Percentiles rank a stretch among this genome's conserved stretches.
Evolutionary conservation across 768 basidiomycete genomes (phyloP).

Genomic region (Leccinum uliginosum): DNA sequence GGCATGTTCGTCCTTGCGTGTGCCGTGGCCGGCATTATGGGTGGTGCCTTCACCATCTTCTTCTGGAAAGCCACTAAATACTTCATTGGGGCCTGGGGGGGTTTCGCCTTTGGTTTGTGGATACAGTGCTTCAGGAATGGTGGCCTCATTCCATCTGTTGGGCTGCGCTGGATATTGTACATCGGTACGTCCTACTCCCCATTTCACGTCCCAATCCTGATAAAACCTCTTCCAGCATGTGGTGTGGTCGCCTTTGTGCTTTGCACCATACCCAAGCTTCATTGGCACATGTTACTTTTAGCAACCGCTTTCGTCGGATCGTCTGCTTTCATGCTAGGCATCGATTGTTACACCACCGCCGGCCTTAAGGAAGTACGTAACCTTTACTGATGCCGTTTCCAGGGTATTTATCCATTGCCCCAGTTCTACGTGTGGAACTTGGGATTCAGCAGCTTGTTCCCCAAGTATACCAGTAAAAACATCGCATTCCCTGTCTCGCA

Average conservation of each 20-base stretch:
- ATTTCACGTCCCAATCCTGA: slow-evolving; percentile 12
- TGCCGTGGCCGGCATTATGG: slow-evolving; percentile 74
- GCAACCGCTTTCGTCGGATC: slow-evolving; percentile 90
- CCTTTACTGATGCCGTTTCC: background rate
- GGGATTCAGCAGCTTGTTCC: slow-evolving; percentile 77
- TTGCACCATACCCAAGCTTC: slow-evolving; percentile 80
- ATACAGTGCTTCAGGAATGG: slow-evolving; percentile 81
- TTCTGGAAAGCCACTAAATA: slow-evolving; percentile 90
- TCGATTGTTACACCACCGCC: slow-evolving; percentile 90
- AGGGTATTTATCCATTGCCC: slow-evolving; percentile 11
- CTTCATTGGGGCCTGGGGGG: slow-evolving; percentile 56
- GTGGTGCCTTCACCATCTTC: slow-evolving; percentile 84
- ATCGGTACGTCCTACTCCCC: slow-evolving; percentile 51
- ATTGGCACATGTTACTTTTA: slow-evolving; percentile 81
- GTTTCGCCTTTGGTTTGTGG: slow-evolving; percentile 84
- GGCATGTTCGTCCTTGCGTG: slow-evolving; percentile 88
- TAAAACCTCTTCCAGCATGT: slow-evolving; percentile 42
- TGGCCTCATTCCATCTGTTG: slow-evolving; percentile 72
- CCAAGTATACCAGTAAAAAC: slow-evolving; percentile 61
- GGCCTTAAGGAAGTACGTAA: slow-evolving; percentile 82
- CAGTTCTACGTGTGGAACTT: slow-evolving; percentile 97
- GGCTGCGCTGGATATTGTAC: slow-evolving; percentile 85
- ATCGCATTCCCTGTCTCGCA: slow-evolving; percentile 83
- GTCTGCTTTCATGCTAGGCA: slow-evolving; percentile 84
- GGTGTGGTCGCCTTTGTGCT: slow-evolving; percentile 76